These are phyloP conservation scores for Cladosporium sp. DNA, from an alignment of 2,329 filamentous ascomycete species.

Conservation along the genomic window DNA sequence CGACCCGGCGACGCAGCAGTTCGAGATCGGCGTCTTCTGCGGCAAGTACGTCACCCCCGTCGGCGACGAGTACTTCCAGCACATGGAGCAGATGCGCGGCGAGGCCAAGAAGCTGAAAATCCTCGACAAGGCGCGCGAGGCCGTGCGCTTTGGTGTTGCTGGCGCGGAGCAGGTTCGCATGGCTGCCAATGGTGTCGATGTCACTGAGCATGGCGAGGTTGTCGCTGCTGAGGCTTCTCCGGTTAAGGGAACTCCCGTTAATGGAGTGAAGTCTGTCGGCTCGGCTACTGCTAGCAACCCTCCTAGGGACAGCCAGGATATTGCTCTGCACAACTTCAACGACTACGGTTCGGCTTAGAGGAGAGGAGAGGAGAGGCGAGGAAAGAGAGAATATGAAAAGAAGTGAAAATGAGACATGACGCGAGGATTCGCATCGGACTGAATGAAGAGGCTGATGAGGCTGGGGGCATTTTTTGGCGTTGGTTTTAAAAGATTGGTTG, in stretches of 20 bases:
- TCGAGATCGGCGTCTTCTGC: conserved; percentile 89
- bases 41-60: conserved; percentile 82
- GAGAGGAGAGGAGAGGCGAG: background rate
- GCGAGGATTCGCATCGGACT: too few relatives aligned
- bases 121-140: conserved; percentile 59
- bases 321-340: conserved; percentile 55
- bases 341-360: conserved; percentile 26
- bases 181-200: conserved; percentile 56
- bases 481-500: too few relatives aligned
- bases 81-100: conserved; percentile 66
- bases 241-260: conserved; percentile 16
- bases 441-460: too few relatives aligned
- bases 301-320: conserved; percentile 38
- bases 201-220: conserved; percentile 53
- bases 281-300: conserved; percentile 20
- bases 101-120: conserved; percentile 65
- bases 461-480: too few relatives aligned
- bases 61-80: conserved; percentile 74
- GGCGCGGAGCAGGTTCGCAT: conserved; percentile 57
- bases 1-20: conserved; percentile 55
- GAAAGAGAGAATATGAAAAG: background rate
- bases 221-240: conserved; percentile 37
- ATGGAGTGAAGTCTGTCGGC: conserved; percentile 8
- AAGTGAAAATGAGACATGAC: too few relatives aligned
- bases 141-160: conserved; percentile 59